Percentiles rank a stretch among this genome's conserved stretches.
Evolutionary conservation across 2,329 filamentous ascomycete genomes (phyloP).

Genomic region (Raffaelea albimanens): DNA sequence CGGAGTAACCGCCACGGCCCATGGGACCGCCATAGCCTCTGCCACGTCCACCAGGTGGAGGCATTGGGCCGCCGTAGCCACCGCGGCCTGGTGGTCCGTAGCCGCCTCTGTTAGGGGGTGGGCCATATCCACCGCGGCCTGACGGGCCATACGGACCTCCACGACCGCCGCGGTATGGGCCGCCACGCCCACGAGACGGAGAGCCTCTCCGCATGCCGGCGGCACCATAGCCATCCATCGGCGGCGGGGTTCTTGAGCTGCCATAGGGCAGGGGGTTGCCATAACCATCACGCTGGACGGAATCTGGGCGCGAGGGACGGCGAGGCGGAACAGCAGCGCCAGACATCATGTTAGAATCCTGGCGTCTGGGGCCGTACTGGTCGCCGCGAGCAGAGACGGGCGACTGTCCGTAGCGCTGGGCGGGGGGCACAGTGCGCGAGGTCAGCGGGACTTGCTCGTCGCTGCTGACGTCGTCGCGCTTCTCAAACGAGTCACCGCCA

Average conservation of each 20-base stretch:
- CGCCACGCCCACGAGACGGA: conserved; percentile 45
- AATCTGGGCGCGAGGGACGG: conserved; percentile 18
- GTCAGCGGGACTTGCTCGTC: conserved; percentile 68
- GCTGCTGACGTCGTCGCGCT: conserved; percentile 49
- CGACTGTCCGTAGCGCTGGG: conserved; percentile 30
- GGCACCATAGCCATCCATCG: conserved; percentile 35
- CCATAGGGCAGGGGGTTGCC: conserved; percentile 48
- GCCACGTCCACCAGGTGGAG: conserved; percentile 22
- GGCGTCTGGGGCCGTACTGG: conserved; percentile 34
- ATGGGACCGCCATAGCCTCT: conserved; percentile 23
- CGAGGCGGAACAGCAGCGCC: conserved; percentile 14
- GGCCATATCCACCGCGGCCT: conserved; percentile 41
- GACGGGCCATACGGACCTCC: conserved; percentile 33
- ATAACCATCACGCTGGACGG: conserved; percentile 48
- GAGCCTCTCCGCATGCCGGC: conserved; percentile 36
- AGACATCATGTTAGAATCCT: conserved; percentile 18
- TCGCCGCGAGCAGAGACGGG: conserved; percentile 40
- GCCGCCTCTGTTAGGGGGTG: conserved; percentile 27
- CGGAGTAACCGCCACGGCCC: conserved; percentile 23
- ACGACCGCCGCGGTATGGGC: conserved; percentile 34
- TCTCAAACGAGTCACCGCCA: conserved; percentile 50
- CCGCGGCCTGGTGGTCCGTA: conserved; percentile 30
- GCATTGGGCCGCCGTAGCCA: conserved; percentile 23
- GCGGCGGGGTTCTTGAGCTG: conserved; percentile 37
- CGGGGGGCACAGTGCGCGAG: conserved; percentile 48